Conservation (phyloP, 805 yeast genomes). For the Saccharomycopsis schoenii region DNA sequence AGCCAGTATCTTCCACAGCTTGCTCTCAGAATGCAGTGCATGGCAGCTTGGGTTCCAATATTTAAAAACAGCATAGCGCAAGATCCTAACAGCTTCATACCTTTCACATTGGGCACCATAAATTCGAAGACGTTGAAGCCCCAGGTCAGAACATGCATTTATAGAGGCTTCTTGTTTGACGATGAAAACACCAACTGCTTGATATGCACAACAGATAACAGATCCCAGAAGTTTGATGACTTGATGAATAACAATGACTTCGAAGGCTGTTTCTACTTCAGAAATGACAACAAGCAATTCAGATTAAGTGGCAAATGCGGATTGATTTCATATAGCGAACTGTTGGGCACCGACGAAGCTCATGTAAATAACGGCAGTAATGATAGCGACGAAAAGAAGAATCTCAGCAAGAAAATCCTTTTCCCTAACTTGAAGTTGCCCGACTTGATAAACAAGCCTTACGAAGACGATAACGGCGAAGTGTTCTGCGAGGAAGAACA, state of each 20-base stretch:
- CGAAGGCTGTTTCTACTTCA: constrained; percentile 73
- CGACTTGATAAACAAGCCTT: constrained; percentile 24
- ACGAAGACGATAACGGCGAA: constrained; percentile 13
- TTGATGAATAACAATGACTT: constrained; percentile 41
- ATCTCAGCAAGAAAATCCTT: not conserved
- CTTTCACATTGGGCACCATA: constrained; percentile 63
- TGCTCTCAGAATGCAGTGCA: constrained; percentile 26
- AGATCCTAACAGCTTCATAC: constrained; percentile 43
- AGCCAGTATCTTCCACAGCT: not conserved
- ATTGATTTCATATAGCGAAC: constrained; percentile 24
- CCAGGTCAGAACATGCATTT: constrained; percentile 57
- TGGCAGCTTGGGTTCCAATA: constrained; percentile 74
- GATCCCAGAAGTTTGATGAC: constrained; percentile 56
- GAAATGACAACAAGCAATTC: constrained; percentile 52
- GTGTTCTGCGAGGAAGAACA: constrained; percentile 11
- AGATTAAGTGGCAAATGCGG: constrained; percentile 62
- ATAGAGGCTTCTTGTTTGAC: constrained; percentile 65
- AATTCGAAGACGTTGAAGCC: constrained; percentile 38
- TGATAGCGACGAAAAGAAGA: not conserved
- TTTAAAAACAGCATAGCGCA: constrained; percentile 42
- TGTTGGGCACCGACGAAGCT: constrained; percentile 12
- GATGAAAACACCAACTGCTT: constrained; percentile 58
- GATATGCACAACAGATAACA: constrained; percentile 59
- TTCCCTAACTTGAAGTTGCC: constrained; percentile 20
- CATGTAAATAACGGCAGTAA: not conserved